Conservation (phyloP, 2,329 filamentous ascomycete species). For the Sporothrix phasma region DNA sequence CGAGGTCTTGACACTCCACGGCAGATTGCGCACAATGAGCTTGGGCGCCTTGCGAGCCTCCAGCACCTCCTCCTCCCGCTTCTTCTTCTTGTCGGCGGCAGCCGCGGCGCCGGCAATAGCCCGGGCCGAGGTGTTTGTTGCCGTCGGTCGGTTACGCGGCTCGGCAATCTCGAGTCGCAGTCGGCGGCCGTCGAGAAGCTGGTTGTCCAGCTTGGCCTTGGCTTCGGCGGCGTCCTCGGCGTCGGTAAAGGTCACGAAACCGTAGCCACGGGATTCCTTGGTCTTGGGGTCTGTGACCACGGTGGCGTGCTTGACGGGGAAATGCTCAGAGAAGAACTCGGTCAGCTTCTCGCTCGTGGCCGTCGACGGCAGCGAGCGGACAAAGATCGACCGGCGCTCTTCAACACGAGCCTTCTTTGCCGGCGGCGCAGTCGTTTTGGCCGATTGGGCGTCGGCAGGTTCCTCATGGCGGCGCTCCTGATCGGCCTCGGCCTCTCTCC, state of each 20-base stretch:
- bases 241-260: conserved; percentile 95
- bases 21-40: conserved; percentile 83
- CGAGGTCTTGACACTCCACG: conserved; percentile 86
- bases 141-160: conserved; percentile 59
- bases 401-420: conserved; percentile 50
- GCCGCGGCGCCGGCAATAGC: conserved; percentile 29
- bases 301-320: conserved; percentile 91
- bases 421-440: conserved; percentile 21
- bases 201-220: conserved; percentile 69
- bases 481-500: conserved; percentile 28
- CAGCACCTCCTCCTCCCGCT: conserved; percentile 50
- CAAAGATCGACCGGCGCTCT: conserved; percentile 68
- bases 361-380: conserved; percentile 70
- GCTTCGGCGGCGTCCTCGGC: conserved; percentile 80
- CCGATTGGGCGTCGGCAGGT: conserved; percentile 2
- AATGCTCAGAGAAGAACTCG: conserved; percentile 86
- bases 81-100: conserved; percentile 36
- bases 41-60: conserved; percentile 56
- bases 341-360: conserved; percentile 76
- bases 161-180: conserved; percentile 84
- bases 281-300: conserved; percentile 79
- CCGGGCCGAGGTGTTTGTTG: conserved; percentile 30
- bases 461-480: conserved; percentile 21
- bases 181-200: conserved; percentile 66
- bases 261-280: conserved; percentile 82